phyloP scores from a whole-genome alignment of 495 filamentous ascomycete species.

The Geoglossum glabrum region DNA sequence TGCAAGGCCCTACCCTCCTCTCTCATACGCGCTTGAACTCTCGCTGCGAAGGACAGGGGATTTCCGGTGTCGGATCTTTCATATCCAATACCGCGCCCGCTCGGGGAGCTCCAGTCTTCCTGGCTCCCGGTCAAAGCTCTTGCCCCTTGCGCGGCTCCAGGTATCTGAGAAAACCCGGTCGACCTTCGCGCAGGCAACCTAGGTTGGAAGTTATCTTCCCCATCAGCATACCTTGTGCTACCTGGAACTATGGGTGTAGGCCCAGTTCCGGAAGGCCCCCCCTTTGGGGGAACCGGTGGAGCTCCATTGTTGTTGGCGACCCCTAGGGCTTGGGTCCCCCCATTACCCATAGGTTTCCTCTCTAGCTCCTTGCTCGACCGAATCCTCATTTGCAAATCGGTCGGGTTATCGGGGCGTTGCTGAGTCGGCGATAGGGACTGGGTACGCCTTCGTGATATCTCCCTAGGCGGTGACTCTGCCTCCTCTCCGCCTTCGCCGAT shows the following conservation, averaged over 20 bases:
- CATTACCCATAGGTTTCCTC: background rate
- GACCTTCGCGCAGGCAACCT: background rate
- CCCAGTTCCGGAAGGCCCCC: background rate
- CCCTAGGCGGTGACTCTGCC: constrained; percentile 41
- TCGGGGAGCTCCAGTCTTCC: background rate
- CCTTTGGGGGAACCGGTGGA: background rate
- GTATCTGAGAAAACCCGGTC: background rate
- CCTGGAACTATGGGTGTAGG: background rate
- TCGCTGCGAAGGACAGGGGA: constrained; percentile 25
- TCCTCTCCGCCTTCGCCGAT: constrained; percentile 84
- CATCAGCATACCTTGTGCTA: background rate
- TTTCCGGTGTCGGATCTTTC: background rate
- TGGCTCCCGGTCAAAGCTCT: background rate
- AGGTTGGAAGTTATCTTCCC: background rate
- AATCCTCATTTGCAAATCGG: background rate
- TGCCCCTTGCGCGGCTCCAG: background rate
- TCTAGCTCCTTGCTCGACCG: background rate
- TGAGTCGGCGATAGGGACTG: background rate
- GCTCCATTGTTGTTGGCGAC: background rate
- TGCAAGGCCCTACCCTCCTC: constrained; percentile 54
- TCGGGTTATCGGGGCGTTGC: background rate
- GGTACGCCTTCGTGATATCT: constrained; percentile 28
- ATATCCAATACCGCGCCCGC: background rate
- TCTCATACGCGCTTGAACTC: constrained; percentile 49
- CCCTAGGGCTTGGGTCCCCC: background rate